Evolutionary conservation across 768 basidiomycete genomes (phyloP).

Genomic region (Pleurotus platypus): DNA sequence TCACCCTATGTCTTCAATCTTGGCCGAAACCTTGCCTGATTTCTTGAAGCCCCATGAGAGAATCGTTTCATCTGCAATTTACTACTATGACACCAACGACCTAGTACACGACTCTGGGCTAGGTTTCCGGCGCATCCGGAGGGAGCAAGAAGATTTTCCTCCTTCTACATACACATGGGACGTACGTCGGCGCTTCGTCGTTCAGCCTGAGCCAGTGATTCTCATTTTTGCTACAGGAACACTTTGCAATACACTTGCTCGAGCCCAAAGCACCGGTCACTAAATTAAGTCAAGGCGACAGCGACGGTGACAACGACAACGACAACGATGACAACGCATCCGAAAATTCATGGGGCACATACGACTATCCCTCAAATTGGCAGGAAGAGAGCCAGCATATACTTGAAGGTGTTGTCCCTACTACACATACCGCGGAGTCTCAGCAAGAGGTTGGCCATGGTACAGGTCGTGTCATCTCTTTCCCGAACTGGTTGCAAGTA

Average conservation of each 20-base stretch:
- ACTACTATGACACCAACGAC: conserved; percentile 14
- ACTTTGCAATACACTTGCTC: no score
- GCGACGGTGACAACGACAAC: no score
- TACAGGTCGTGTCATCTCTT: not conserved
- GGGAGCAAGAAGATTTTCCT: conserved; percentile 7
- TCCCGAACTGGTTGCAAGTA: not conserved
- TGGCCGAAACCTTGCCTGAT: not conserved
- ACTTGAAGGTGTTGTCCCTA: not conserved
- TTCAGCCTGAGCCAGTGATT: no score
- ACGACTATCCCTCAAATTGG: not conserved
- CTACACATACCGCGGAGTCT: not conserved
- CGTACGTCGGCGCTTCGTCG: no score
- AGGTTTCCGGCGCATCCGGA: conserved; percentile 6
- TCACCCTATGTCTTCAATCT: not conserved
- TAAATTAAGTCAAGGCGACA: no score
- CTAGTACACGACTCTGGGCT: conserved; percentile 11
- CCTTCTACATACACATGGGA: no score
- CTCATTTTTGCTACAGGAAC: no score
- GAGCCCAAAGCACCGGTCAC: not conserved
- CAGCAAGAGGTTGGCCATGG: not conserved
- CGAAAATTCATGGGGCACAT: no score
- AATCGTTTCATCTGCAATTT: conserved; percentile 14
- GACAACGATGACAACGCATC: no score
- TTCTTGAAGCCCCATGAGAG: conserved; percentile 14
- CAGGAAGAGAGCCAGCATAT: not conserved